These are phyloP conservation scores for Caloboletus inedulis DNA, from an alignment of 1,284 basidiomycete genomes.

Conservation along the genomic window DNA sequence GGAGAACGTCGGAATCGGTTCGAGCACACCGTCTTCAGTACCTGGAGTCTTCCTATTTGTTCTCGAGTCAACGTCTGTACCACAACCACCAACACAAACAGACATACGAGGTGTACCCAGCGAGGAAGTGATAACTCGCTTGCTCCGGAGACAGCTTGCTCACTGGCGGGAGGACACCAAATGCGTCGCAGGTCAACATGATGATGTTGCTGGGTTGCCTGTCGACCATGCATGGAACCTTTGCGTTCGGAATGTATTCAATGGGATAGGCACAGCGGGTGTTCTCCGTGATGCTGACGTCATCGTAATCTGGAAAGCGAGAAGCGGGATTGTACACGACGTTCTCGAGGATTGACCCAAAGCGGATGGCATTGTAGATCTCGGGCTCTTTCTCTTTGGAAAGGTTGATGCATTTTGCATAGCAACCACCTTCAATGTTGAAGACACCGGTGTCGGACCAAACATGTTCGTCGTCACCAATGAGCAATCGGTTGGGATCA, in stretches of 20 bases:
- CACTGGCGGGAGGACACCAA: slow-evolving; percentile 96
- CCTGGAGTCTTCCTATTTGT: slow-evolving; percentile 81
- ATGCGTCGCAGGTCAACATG: slow-evolving; percentile 98
- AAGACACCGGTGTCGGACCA: slow-evolving; percentile 98
- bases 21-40: slow-evolving; percentile 96
- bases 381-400: slow-evolving; percentile 97
- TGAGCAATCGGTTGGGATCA: slow-evolving; percentile 86
- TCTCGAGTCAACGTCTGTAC: slow-evolving; percentile 3
- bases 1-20: slow-evolving; percentile 98
- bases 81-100: neutral
- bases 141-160: slow-evolving; percentile 91
- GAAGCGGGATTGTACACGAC: slow-evolving; percentile 94
- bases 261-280: slow-evolving; percentile 98
- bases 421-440: slow-evolving; percentile 99
- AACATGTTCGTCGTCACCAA: slow-evolving; percentile 97
- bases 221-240: slow-evolving; percentile 85
- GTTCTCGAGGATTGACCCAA: slow-evolving; percentile 97
- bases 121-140: slow-evolving; percentile 97
- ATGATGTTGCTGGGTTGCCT: slow-evolving; percentile 93
- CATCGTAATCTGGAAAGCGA: slow-evolving; percentile 93
- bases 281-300: slow-evolving; percentile 97
- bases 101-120: slow-evolving; percentile 89
- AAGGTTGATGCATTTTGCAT: slow-evolving; percentile 98
- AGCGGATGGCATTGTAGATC: slow-evolving; percentile 94
- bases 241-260: slow-evolving; percentile 94